A percentile compares a stretch with the other conserved stretches of the same genome.
These are phyloP conservation scores for Ascocoryne sarcoides DNA, from an alignment of 2,329 filamentous ascomycete species.

Conservation along the genomic window DNA sequence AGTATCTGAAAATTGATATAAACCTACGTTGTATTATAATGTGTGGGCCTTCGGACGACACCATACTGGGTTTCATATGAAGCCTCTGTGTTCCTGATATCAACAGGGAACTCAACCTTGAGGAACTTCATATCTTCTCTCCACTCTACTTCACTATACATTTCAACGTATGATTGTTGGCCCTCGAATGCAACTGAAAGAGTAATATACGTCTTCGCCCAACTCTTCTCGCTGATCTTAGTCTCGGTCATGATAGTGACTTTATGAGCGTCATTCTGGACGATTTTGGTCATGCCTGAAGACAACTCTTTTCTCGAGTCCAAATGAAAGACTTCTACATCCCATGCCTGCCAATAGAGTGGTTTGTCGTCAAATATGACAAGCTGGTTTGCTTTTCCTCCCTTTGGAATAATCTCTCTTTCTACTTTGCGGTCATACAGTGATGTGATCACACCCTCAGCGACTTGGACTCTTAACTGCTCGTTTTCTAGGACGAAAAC, in stretches of 20 bases:
- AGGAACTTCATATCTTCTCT: conserved; percentile 95
- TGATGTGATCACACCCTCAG: conserved; percentile 72
- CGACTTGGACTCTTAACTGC: conserved; percentile 63
- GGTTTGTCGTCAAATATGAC: conserved; percentile 97
- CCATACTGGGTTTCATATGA: conserved; percentile 94
- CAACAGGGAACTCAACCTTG: conserved; percentile 96
- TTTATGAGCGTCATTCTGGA: conserved; percentile 62
- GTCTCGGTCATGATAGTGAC: conserved; percentile 79
- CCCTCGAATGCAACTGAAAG: conserved; percentile 61
- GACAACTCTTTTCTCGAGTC: conserved; percentile 72
- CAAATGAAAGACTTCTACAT: conserved; percentile 94
- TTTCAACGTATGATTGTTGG: conserved; percentile 63
- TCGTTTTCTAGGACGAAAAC: conserved; percentile 75
- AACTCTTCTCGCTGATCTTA: conserved; percentile 79
- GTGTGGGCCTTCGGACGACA: conserved; percentile 78
- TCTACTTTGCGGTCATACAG: conserved; percentile 65
- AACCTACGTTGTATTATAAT: conserved; percentile 84
- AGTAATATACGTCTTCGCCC: conserved; percentile 77
- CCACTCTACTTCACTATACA: conserved; percentile 88
- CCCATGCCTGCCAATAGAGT: conserved; percentile 95
- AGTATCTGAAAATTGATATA: background rate
- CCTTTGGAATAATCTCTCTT: conserved; percentile 68
- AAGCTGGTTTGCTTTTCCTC: conserved; percentile 76
- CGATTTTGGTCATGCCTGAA: conserved; percentile 59
- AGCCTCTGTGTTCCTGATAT: conserved; percentile 83